Conservation (phyloP, 2,329 filamentous ascomycete genomes). For the Niveomyces coronatus region DNA sequence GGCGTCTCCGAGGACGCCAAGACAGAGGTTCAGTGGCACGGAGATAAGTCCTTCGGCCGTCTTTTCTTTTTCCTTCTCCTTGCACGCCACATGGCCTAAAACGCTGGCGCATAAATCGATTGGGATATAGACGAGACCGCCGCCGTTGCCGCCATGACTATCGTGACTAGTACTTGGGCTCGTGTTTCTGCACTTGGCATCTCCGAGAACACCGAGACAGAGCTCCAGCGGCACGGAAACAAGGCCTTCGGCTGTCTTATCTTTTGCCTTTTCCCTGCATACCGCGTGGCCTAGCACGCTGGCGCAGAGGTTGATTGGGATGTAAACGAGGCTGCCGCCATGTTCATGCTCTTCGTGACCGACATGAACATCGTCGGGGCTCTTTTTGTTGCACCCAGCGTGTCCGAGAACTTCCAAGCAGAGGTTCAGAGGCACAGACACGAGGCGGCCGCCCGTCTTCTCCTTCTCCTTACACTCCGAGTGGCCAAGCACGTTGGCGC, state of each 20-base stretch:
- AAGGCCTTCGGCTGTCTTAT: constrained; percentile 1
- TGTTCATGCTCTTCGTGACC: no score
- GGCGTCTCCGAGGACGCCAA: no score
- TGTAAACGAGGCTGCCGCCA: no score
- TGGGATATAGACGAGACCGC: constrained; percentile 1
- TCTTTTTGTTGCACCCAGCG: constrained; percentile 1
- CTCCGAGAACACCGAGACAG: constrained; percentile 3
- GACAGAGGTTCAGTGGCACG: neutral
- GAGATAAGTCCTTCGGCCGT: neutral
- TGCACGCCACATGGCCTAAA: constrained; percentile 2
- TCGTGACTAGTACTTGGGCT: no score
- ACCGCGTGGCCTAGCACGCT: constrained; percentile 1
- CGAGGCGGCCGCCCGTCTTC: neutral
- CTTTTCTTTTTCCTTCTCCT: neutral
- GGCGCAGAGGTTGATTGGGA: neutral
- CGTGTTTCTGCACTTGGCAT: neutral
- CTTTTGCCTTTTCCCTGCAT: constrained; percentile 5
- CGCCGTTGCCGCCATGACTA: no score
- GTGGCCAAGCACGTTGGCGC: neutral
- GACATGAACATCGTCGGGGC: no score
- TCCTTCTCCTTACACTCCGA: constrained; percentile 5
- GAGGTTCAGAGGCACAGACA: constrained; percentile 2
- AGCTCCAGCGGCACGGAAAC: constrained; percentile 4
- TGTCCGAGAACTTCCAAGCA: constrained; percentile 1
- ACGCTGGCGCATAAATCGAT: neutral